Percentiles rank a stretch among this genome's conserved stretches.
phyloP scores from a whole-genome alignment of 768 basidiomycete genomes.

The Gloeophyllum trabeum region DNA sequence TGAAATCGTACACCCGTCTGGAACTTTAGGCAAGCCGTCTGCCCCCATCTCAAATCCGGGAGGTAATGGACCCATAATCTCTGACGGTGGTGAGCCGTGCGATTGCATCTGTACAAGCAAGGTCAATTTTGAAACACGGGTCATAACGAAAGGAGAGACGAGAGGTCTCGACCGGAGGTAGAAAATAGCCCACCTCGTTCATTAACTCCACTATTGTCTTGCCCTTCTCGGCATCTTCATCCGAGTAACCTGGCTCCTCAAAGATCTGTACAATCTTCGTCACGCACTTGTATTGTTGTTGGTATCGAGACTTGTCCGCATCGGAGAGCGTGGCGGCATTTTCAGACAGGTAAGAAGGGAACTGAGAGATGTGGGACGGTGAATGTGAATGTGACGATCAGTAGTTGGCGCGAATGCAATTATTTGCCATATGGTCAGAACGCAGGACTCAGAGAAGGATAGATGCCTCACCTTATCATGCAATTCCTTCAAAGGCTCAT shows the following conservation, averaged over 20 bases:
- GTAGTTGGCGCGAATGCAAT: background rate
- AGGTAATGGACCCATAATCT: constrained; percentile 78
- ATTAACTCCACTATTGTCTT: constrained; percentile 55
- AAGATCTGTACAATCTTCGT: constrained; percentile 52
- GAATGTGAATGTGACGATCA: background rate
- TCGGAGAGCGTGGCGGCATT: constrained; percentile 39
- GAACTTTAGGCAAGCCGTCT: constrained; percentile 42
- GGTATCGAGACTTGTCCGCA: constrained; percentile 54
- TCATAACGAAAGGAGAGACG: background rate
- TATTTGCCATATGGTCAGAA: constrained; percentile 1
- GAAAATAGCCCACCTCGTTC: constrained; percentile 43
- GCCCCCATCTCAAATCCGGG: constrained; percentile 47
- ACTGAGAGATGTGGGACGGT: constrained; percentile 27
- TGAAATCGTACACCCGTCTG: constrained; percentile 24
- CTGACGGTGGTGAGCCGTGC: constrained; percentile 65
- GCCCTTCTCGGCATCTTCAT: constrained; percentile 34
- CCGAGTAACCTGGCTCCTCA: constrained; percentile 46
- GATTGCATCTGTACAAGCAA: constrained; percentile 54
- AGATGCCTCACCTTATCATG: constrained; percentile 47
- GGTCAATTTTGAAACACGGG: background rate
- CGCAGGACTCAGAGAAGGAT: background rate
- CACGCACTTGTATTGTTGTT: constrained; percentile 47
- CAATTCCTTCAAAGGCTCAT: constrained; percentile 80
- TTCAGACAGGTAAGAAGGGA: constrained; percentile 62
- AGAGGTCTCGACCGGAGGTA: background rate